These are phyloP conservation scores for Amaranthus cruentus DNA, from an alignment of 148 eudicot genomes.

Conservation along the genomic window DNA sequence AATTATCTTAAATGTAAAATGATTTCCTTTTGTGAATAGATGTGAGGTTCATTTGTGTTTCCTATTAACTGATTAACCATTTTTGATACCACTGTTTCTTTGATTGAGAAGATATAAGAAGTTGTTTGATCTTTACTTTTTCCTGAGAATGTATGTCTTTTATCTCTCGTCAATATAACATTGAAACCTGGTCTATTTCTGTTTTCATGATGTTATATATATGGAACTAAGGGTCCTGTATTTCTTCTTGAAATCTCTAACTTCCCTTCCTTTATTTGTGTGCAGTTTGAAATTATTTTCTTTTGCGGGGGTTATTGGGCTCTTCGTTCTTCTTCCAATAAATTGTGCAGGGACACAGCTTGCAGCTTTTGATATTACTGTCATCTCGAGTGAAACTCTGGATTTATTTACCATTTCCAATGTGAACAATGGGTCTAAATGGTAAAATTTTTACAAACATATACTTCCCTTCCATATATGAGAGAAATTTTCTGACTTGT, in stretches of 20 bases:
- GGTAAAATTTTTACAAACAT: slow-evolving; percentile 31
- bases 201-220: background rate
- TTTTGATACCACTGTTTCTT: background rate
- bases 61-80: background rate
- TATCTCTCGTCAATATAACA: background rate
- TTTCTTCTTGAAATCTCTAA: slow-evolving; percentile 5
- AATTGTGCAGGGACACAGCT: slow-evolving; percentile 65
- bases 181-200: background rate
- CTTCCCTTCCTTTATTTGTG: slow-evolving; percentile 3
- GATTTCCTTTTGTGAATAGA: background rate
- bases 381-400: slow-evolving; percentile 51
- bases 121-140: background rate
- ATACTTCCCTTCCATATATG: background rate
- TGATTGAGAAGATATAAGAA: background rate
- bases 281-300: slow-evolving; percentile 61
- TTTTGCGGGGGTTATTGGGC: slow-evolving; percentile 60
- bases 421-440: slow-evolving; percentile 61
- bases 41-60: background rate
- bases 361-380: slow-evolving; percentile 40
- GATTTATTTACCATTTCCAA: slow-evolving; percentile 73
- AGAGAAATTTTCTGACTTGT: background rate
- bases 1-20: background rate
- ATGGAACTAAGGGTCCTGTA: background rate
- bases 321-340: slow-evolving; percentile 71
- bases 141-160: background rate